Conservation (phyloP, 345 rosid species). For the Rhodomyrtus tomentosa region DNA sequence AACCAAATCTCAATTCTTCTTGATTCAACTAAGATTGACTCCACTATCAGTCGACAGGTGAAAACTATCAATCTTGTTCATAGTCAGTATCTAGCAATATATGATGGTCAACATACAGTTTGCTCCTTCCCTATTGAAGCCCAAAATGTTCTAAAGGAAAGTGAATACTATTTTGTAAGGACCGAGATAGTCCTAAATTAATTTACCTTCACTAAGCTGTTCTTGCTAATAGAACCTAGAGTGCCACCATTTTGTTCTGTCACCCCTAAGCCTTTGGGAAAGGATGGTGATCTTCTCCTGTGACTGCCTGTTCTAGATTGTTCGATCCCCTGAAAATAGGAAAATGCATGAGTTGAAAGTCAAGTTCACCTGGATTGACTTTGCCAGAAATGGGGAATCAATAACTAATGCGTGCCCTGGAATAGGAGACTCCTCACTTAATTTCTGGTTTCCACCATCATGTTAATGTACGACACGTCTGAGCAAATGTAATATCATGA, state of each 20-base stretch:
- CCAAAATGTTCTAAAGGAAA: background rate
- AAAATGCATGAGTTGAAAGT: background rate
- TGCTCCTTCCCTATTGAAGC: no score
- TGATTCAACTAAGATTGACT: no score
- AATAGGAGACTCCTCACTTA: background rate
- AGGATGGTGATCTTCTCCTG: constrained; percentile 52
- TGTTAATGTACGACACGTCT: background rate
- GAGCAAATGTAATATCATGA: background rate
- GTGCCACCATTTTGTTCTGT: constrained; percentile 34
- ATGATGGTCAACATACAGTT: no score
- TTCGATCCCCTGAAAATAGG: constrained; percentile 57
- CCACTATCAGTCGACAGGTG: no score
- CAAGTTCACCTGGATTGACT: background rate
- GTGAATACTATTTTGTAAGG: background rate
- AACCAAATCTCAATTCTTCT: no score
- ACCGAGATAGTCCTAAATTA: background rate
- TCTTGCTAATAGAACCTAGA: constrained; percentile 62
- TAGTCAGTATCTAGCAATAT: no score
- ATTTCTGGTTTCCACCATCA: background rate
- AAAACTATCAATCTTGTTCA: no score
- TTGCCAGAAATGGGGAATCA: background rate
- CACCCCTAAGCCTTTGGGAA: constrained; percentile 54
- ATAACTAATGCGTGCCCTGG: background rate
- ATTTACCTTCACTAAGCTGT: constrained; percentile 81
- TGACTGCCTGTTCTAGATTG: constrained; percentile 66